These are phyloP conservation scores for Brassica juncea DNA, from an alignment of 345 rosid genomes.

Conservation along the genomic window DNA sequence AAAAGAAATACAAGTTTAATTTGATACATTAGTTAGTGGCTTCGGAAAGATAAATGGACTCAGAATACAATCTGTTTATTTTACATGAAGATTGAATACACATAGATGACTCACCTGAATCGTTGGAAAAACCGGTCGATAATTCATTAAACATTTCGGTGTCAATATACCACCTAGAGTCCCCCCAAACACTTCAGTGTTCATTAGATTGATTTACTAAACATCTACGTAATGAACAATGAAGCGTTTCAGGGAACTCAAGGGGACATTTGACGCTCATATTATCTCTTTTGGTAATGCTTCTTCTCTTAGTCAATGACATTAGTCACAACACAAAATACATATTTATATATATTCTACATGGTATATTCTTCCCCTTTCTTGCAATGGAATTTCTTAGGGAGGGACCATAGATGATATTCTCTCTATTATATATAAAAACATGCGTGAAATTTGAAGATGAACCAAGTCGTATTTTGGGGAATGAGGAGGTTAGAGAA, in stretches of 20 bases:
- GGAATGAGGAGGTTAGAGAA: slow-evolving; percentile 14
- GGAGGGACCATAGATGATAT: slow-evolving; percentile 15
- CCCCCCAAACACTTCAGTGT: slow-evolving; percentile 46
- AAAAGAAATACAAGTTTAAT: neutral
- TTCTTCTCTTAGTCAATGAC: neutral
- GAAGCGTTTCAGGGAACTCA: slow-evolving; percentile 44
- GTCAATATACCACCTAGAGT: slow-evolving; percentile 34
- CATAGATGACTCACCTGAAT: slow-evolving; percentile 1
- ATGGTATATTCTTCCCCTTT: neutral
- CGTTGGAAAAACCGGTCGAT: neutral
- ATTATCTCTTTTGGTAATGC: neutral
- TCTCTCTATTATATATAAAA: slow-evolving; percentile 12
- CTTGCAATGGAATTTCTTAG: neutral
- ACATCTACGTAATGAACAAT: slow-evolving; percentile 27
- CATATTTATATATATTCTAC: slow-evolving; percentile 10
- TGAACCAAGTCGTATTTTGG: slow-evolving; percentile 35
- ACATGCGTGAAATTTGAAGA: slow-evolving; percentile 19
- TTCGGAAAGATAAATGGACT: neutral
- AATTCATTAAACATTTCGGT: neutral
- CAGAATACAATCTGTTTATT: neutral
- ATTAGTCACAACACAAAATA: neutral
- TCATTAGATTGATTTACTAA: neutral
- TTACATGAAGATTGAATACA: neutral
- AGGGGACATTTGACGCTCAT: slow-evolving; percentile 39
- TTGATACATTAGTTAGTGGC: neutral